Base-by-base conservation (phyloP, 306 rosid species). In the Corylus heterophylla region DNA sequence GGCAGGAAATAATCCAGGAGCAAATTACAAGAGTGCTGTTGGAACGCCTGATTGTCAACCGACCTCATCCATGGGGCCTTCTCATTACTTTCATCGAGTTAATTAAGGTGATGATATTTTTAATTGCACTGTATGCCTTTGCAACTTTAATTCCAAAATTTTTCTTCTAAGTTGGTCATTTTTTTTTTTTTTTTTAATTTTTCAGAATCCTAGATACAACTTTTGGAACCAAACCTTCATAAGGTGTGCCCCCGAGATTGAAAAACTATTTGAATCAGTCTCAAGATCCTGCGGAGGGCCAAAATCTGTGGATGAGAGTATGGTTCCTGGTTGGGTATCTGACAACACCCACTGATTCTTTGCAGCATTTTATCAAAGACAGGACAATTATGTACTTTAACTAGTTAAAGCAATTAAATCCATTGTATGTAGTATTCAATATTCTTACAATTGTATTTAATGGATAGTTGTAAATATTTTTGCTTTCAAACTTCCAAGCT, bases 1-100 rank as follows among this genome's bases (percentile, higher is more conserved):
- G n/a, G 78, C 94, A 93, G 97, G 99, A 96, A 86, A 88, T 93
- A 58, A 93, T 96, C 83, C 97, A 93, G 85, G 99, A 96, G 85
- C 99, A 96, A 86, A 96, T 96, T 69, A 96, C 99, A 3, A 90
- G 99, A 83, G 99, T 96, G 37, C 79, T 96, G 92, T 81, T 96
- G 78, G 99, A 96, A 76, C 96, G 99, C 25, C 85, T 96, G 14
- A 96, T 96, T 77, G 98, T 93, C 27, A 96, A 96, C 80, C 88
- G 99, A 48, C 99, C 99, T 18, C 99, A 96, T 85, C 99, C 99
- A 20, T 96, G 99, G 99, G 99, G 99, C 63, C 94, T 96, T 49
- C 90, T 96, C 48, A 93, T 96, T 48, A 93, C 98, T n/a, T 96
- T 96, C 79, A 96, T 96, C 44, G 99, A 96, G 88, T 89, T 96